Base-by-base conservation (phyloP, 495 filamentous ascomycete genomes). In the Penicillium verhagenii region DNA sequence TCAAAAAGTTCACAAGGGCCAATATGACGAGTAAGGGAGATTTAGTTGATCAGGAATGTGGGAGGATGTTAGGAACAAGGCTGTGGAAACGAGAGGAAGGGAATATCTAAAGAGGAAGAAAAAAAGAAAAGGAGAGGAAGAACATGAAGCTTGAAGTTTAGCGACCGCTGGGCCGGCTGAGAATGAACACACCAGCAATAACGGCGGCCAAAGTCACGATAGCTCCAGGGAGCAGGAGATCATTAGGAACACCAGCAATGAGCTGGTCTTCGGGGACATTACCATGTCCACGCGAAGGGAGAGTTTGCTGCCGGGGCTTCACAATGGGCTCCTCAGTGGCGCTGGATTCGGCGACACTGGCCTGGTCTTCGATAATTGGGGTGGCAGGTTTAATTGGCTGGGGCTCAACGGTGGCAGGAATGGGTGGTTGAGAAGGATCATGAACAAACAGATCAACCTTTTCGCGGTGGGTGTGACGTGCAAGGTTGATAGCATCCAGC, bases 391-490 rank as follows among this genome's bases (percentile, higher is more conserved):
- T 82, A 64, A 45, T 70, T 0, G 86, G 86, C 13, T 86, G 83
- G 28, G 89, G 86, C 42, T 92, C 86, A 8, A 88, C 60, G 0
- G 86, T 82, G 8, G 82, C 79, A 7, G 80, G 70, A 37, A 92
- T 83, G 0, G 94, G 86, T 7, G 94, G 86, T 65, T 91, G 88
- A 39, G 89, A 80, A 8, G 93, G 94, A 65, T 99, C 89, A 66
- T 97, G 94, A 47, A 99, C 92, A 63, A 96, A 97, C 10, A 99
- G 78, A 59, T 99, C 93, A 26, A 99, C 94, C 79, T 97, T 99
- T 52, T 96, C 93, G 33, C 83, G 84, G 51, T 75, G 84, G 42
- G 82, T 79, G 14, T 86, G 87, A 42, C 89, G 86, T 2, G 95
- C 87, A 24, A 97, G 82, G 11, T 84, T 74, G 54, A 99, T 91